These are phyloP conservation scores for Pogostemon cablin DNA, from an alignment of 257 asterid genomes.

Conservation along the genomic window DNA sequence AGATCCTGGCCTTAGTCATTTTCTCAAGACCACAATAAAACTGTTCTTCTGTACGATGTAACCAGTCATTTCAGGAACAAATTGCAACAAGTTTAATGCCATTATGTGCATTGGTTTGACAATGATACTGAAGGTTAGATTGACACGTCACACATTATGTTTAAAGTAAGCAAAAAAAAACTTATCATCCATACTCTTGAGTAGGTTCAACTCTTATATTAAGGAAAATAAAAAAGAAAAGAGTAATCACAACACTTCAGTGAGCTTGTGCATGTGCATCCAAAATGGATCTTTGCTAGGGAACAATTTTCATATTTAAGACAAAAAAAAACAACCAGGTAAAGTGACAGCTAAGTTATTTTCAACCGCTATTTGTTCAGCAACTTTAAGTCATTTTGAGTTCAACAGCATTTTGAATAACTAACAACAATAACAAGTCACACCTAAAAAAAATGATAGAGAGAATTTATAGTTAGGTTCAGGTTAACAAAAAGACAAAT, in stretches of 20 bases:
- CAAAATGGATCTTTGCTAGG: background rate
- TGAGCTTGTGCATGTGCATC: background rate
- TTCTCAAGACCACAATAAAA: background rate
- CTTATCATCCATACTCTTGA: constrained; percentile 7
- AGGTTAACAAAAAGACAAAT: too few relatives aligned
- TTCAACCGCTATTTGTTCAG: background rate
- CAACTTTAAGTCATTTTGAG: background rate
- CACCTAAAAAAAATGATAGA: too few relatives aligned
- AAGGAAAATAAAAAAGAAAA: background rate
- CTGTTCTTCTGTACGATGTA: background rate
- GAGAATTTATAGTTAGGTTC: too few relatives aligned
- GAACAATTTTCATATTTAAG: constrained; percentile 6
- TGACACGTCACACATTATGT: background rate
- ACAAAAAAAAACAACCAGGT: background rate
- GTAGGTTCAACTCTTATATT: background rate
- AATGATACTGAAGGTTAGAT: background rate
- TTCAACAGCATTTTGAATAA: background rate
- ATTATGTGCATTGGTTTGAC: background rate
- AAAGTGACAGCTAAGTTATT: constrained; percentile 9
- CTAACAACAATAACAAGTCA: too few relatives aligned
- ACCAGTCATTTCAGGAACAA: background rate
- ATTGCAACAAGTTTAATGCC: background rate
- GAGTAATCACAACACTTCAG: background rate
- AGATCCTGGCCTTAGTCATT: background rate
- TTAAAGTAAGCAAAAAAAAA: background rate